Evolutionary conservation across 176 grass and related monocot species (phyloP), one percentile per base, ranked within the genome.

Genomic region (Aegilops tauschii): DNA sequence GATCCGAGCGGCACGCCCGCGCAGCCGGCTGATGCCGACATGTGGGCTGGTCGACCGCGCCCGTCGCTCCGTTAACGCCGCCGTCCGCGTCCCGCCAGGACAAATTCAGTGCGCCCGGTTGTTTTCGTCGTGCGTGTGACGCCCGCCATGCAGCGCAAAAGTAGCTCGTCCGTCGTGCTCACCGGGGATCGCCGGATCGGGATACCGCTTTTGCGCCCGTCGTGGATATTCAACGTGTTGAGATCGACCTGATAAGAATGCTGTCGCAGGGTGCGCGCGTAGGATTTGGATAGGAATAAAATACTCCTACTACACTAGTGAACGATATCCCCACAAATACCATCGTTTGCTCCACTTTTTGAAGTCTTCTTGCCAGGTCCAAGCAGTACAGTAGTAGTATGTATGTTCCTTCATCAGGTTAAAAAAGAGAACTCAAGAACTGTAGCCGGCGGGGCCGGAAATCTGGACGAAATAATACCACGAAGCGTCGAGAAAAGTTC

Each of bases 1-100:
- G 69, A 88, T 91, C 89, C 85, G 68, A 56, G 85, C 81, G 77
- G 30, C 77, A 59, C 89, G 89, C 81, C 76, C 89, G 75, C 81
- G 25, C 58, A 31, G 83, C 36, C 50, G 54, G 77, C 49, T 14
- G 90, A 88, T 85, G 86, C 86, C 82, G 82, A 91, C 90, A 45
- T 65, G 21, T 77, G 50, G 80, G 68, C 9, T 12, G 64, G 49
- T 27, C 70, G 18, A 83, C 68, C 82, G 35, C 14, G 13, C 80
- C 61, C 27, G 12, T 23, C 78, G 79, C 58, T 31, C 61, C 87
- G 56, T 49, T 50, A 28, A 83, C 71, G 72, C 49, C 5, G n/a
- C 86, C 69, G 86, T 70, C 73, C 18, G 25, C 47, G 80, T 27
- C 35, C 32, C 47, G 45, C 58, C 83, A 5, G 29, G 44, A 62